phyloP scores from a whole-genome alignment of 441 rosid species.

The Gossypium gossypioides region DNA sequence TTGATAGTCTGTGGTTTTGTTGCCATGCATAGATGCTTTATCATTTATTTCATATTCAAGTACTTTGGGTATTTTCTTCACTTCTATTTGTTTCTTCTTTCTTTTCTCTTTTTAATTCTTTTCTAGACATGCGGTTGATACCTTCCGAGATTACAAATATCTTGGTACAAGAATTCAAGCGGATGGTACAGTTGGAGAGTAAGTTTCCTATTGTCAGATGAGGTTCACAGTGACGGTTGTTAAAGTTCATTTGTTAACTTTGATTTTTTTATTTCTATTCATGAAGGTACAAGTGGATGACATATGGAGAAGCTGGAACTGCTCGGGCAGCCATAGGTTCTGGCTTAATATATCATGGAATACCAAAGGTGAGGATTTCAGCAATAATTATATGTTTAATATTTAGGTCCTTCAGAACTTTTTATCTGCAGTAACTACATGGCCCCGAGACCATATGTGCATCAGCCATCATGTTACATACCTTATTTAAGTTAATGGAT shows the following conservation, averaged over 20 bases:
- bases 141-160: slow-evolving; percentile 76
- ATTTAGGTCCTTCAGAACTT: not conserved
- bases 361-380: slow-evolving; percentile 42
- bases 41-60: slow-evolving; percentile 6
- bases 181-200: slow-evolving; percentile 99
- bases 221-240: slow-evolving; percentile 4
- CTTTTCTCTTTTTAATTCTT: slow-evolving; percentile 2
- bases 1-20: not conserved
- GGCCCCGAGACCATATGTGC: not conserved
- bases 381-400: not conserved
- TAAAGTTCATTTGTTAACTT: slow-evolving; percentile 11
- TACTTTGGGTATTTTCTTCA: slow-evolving; percentile 11
- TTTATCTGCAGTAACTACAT: slow-evolving; percentile 1
- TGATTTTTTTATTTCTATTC: slow-evolving; percentile 6
- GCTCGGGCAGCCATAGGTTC: slow-evolving; percentile 87
- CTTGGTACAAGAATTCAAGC: slow-evolving; percentile 75
- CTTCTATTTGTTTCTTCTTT: not conserved
- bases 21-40: not conserved
- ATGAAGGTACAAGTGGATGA: slow-evolving; percentile 91
- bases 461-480: not conserved
- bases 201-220: slow-evolving; percentile 26
- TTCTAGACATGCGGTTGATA: slow-evolving; percentile 63
- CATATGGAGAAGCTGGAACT: slow-evolving; percentile 90
- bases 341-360: slow-evolving; percentile 64
- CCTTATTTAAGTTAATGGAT: slow-evolving; percentile 1